These are phyloP conservation scores for Lecanosticta acicola DNA, from an alignment of 2,329 filamentous ascomycete species.

Conservation along the genomic window DNA sequence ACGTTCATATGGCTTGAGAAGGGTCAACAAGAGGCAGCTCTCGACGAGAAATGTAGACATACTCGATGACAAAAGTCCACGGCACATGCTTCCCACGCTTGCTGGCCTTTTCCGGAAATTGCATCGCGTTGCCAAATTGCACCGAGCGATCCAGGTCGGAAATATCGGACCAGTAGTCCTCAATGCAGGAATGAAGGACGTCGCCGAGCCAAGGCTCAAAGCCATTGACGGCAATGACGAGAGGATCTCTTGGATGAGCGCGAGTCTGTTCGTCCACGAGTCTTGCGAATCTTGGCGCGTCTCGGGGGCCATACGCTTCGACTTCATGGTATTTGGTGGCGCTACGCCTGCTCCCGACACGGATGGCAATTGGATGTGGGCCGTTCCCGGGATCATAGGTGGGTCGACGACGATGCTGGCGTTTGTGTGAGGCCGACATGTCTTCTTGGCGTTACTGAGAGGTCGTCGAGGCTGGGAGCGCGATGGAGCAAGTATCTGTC, in stretches of 20 bases:
- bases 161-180: conserved; percentile 30
- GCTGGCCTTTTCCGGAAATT: conserved; percentile 33
- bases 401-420: conserved; percentile 21
- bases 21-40: background rate
- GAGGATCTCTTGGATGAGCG: conserved; percentile 28
- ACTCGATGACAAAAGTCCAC: conserved; percentile 35
- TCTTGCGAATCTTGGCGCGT: conserved; percentile 28
- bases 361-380: conserved; percentile 23
- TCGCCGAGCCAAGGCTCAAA: conserved; percentile 34
- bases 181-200: conserved; percentile 31
- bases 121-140: conserved; percentile 32
- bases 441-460: background rate
- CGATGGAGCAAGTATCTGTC: background rate
- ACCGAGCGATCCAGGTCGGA: conserved; percentile 32
- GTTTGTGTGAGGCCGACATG: conserved; percentile 5
- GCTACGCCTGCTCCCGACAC: conserved; percentile 29
- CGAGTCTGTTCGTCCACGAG: conserved; percentile 31
- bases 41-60: background rate
- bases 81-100: conserved; percentile 29
- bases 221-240: conserved; percentile 32
- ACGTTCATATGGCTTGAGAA: conserved; percentile 31
- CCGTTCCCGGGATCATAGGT: conserved; percentile 19
- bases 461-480: background rate
- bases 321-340: conserved; percentile 28
- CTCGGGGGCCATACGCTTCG: conserved; percentile 21